Evolutionary conservation across 331 rosid species (phyloP).

Genomic region (Telfairia occidentalis): DNA sequence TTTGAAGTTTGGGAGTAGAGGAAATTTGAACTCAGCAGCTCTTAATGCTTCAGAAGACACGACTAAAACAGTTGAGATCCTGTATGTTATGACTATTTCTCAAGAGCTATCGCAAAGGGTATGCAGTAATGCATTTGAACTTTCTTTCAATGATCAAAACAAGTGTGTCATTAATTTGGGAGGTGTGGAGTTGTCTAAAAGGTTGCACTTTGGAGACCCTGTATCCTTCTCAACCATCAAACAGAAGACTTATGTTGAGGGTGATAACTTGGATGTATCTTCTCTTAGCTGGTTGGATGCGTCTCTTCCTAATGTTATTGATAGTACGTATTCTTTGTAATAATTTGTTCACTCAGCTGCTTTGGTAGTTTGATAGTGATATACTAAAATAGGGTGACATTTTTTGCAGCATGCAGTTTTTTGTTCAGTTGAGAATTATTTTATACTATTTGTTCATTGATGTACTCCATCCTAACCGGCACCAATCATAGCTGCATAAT

Average conservation of each 20-base stretch:
- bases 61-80: conserved; percentile 35
- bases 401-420: background rate
- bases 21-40: conserved; percentile 27
- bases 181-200: conserved; percentile 35
- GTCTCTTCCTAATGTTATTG: conserved; percentile 52
- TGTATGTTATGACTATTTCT: conserved; percentile 40
- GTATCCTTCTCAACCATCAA: conserved; percentile 38
- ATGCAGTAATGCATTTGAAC: conserved; percentile 39
- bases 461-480: background rate
- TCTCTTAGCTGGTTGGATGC: conserved; percentile 68
- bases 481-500: background rate
- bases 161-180: conserved; percentile 18
- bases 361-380: background rate
- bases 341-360: background rate
- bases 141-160: conserved; percentile 40
- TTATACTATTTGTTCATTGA: background rate
- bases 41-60: conserved; percentile 28
- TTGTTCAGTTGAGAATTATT: conserved; percentile 1
- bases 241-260: conserved; percentile 35
- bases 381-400: background rate
- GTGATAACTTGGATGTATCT: conserved; percentile 41
- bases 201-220: conserved; percentile 49
- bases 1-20: conserved; percentile 27
- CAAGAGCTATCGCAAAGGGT: conserved; percentile 39
- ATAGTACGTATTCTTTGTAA: conserved; percentile 49